Percentiles rank a stretch among this genome's conserved stretches.
phyloP scores from a whole-genome alignment of 1,139 yeast species.

The Suhomyces kunorum region DNA sequence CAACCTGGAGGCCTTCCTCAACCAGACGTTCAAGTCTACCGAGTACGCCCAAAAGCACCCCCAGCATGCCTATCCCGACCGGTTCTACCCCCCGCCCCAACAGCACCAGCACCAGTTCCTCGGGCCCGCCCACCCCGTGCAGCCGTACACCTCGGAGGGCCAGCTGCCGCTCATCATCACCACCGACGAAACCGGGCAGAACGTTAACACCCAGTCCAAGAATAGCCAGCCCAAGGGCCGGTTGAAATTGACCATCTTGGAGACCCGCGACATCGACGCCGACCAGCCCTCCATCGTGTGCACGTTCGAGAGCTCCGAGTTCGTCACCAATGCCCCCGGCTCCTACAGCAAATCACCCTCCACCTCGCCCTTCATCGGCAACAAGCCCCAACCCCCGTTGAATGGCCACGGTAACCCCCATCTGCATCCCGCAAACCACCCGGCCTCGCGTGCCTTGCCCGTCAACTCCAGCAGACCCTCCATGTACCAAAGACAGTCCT shows the following conservation, averaged over 20 bases:
- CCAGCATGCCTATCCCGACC: slow-evolving; percentile 15
- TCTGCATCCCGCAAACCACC: slow-evolving; percentile 14
- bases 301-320: slow-evolving; percentile 90
- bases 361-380: slow-evolving; percentile 16
- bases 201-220: slow-evolving; percentile 26
- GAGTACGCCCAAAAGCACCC: slow-evolving; percentile 11
- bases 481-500: slow-evolving; percentile 63
- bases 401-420: slow-evolving; percentile 16
- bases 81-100: slow-evolving; percentile 19
- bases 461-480: slow-evolving; percentile 39
- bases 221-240: slow-evolving; percentile 71
- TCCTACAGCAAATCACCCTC: slow-evolving; percentile 50
- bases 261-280: slow-evolving; percentile 66
- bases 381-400: slow-evolving; percentile 19
- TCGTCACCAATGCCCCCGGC: slow-evolving; percentile 80
- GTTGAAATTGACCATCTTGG: slow-evolving; percentile 74
- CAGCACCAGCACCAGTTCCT: slow-evolving; percentile 18
- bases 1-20: slow-evolving; percentile 27
- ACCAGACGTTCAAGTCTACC: slow-evolving; percentile 26
- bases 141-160: slow-evolving; percentile 19
- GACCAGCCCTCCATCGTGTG: slow-evolving; percentile 90
- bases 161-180: slow-evolving; percentile 44
- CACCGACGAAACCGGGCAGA: slow-evolving; percentile 49
- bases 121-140: slow-evolving; percentile 15
- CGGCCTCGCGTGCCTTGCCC: slow-evolving; percentile 19